Conservation (phyloP, 2,329 filamentous ascomycete genomes). For the Exophiala sp. region DNA sequence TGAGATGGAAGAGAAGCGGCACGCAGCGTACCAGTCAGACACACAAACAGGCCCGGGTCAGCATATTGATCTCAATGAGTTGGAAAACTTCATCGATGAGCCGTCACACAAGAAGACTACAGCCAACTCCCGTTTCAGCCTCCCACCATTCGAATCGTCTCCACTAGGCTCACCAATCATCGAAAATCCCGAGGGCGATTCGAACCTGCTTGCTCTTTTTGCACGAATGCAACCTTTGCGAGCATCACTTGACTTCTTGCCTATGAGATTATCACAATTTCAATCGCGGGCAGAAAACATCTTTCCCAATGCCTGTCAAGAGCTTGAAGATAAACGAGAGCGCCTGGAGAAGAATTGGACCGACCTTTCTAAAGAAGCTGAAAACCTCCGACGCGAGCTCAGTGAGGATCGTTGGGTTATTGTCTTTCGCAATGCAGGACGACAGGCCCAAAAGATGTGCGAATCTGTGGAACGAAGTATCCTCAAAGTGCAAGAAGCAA, state of each 20-base stretch:
- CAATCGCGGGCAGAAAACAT: constrained; percentile 69
- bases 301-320: constrained; percentile 88
- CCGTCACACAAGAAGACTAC: constrained; percentile 56
- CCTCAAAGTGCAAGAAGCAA: constrained; percentile 71
- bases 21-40: constrained; percentile 66
- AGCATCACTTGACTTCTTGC: constrained; percentile 90
- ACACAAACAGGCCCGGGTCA: constrained; percentile 58
- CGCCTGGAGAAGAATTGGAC: constrained; percentile 81
- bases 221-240: constrained; percentile 91
- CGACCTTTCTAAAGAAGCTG: constrained; percentile 84
- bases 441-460: constrained; percentile 93
- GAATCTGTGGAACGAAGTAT: constrained; percentile 89
- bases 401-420: constrained; percentile 95
- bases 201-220: constrained; percentile 82
- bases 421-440: constrained; percentile 88
- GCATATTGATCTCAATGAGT: constrained; percentile 74
- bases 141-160: constrained; percentile 55
- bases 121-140: constrained; percentile 60
- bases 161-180: constrained; percentile 39
- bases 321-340: constrained; percentile 71
- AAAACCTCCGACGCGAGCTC: constrained; percentile 81
- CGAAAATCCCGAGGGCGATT: constrained; percentile 70
- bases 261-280: constrained; percentile 89
- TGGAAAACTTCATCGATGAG: constrained; percentile 92
- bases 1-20: constrained; percentile 94